These are phyloP conservation scores for Talaromyces sp. DNA, from an alignment of 2,329 filamentous ascomycete species.

Conservation along the genomic window DNA sequence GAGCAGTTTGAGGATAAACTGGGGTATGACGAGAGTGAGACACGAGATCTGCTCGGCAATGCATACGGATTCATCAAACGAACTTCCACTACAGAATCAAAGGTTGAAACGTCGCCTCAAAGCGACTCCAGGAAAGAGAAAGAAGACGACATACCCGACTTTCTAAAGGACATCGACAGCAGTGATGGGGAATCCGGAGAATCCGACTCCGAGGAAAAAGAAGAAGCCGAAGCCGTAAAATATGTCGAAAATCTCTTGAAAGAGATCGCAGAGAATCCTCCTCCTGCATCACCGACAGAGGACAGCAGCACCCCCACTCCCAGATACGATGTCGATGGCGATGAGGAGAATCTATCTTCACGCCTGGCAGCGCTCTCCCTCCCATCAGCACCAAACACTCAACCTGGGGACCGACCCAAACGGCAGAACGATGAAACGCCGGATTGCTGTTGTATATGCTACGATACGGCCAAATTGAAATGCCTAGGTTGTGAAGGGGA, in stretches of 20 bases:
- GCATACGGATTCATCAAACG: neutral
- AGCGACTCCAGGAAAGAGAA: neutral
- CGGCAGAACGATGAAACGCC: neutral
- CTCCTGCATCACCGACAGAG: neutral
- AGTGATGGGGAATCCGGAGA: neutral
- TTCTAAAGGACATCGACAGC: neutral
- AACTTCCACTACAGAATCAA: neutral
- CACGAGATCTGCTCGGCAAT: neutral
- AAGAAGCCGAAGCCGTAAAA: conserved; percentile 15
- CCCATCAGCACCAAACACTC: conserved; percentile 16
- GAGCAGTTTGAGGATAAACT: neutral
- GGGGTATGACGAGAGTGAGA: neutral
- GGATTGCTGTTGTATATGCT: conserved; percentile 77
- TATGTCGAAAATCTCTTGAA: conserved; percentile 15
- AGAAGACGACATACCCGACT: conserved; percentile 2
- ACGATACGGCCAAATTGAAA: conserved; percentile 69
- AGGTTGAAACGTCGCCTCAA: neutral
- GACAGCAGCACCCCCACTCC: neutral
- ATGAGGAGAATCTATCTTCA: neutral
- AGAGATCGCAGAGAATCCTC: conserved; percentile 1
- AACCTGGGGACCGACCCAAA: neutral
- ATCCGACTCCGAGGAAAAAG: conserved; percentile 9
- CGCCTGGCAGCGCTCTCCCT: conserved; percentile 11
- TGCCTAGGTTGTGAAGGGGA: conserved; percentile 70
- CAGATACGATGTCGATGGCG: neutral